Evolutionary conservation across 2,329 filamentous ascomycete genomes (phyloP).

Genomic region (Grosmannia penicillata): DNA sequence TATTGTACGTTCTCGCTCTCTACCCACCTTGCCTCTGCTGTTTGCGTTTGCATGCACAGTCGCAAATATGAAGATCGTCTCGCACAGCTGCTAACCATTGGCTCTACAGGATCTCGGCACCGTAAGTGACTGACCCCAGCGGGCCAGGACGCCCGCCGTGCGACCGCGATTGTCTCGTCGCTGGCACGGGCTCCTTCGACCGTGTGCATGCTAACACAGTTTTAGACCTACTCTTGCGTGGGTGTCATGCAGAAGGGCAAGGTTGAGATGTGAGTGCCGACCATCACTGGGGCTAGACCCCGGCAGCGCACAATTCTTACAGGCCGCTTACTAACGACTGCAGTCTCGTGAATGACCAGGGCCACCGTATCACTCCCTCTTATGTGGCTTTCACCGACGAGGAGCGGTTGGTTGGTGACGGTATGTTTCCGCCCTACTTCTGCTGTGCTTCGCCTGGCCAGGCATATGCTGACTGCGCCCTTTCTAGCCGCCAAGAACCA

Average conservation of each 20-base stretch:
- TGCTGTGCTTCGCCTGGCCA: neutral
- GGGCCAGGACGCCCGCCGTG: too few species aligned
- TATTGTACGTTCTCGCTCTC: constrained; percentile 40
- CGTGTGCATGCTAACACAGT: neutral
- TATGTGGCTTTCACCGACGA: constrained; percentile 96
- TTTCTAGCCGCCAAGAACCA: constrained; percentile 70
- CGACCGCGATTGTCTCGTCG: too few species aligned
- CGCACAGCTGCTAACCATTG: constrained; percentile 19
- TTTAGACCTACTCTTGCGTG: constrained; percentile 62
- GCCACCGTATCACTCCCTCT: constrained; percentile 89
- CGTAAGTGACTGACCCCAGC: too few species aligned
- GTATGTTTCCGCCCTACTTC: neutral
- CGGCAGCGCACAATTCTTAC: too few species aligned
- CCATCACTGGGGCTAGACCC: too few species aligned
- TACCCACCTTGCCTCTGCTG: too few species aligned
- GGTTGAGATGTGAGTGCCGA: constrained; percentile 63
- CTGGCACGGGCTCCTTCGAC: too few species aligned
- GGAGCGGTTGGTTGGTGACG: constrained; percentile 91
- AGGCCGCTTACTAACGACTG: neutral
- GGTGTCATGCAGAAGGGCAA: constrained; percentile 94
- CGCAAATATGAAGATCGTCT: neutral
- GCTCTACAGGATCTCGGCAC: constrained; percentile 54
- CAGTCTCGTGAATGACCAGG: constrained; percentile 74
- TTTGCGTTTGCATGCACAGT: neutral
- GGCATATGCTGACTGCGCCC: neutral